Conservation (phyloP, 139 green algal species). For the Pedinophyceae sp. region DNA sequence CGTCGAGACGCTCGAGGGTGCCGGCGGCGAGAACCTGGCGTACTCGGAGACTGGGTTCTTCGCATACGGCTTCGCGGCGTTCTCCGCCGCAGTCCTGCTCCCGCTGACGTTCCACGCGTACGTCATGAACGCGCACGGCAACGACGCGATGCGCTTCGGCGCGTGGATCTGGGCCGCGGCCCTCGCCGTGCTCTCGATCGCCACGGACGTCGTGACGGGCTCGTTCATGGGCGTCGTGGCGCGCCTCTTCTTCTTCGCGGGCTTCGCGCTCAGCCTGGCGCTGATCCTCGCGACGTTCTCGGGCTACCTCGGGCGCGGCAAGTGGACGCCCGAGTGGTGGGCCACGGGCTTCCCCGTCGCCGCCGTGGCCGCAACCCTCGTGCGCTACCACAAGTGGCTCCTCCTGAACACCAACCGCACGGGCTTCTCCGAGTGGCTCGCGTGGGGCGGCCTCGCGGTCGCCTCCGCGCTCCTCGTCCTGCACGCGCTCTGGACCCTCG, state of each 20-base stretch:
- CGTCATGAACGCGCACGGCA: constrained; percentile 16
- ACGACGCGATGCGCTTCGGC: constrained; percentile 20
- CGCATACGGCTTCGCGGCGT: too few relatives aligned
- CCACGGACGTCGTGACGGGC: constrained; percentile 1
- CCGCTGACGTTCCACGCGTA: constrained; percentile 15
- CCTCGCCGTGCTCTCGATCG: constrained; percentile 20
- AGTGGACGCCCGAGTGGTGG: constrained; percentile 10
- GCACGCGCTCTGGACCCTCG: constrained; percentile 7
- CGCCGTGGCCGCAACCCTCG: constrained; percentile 15
- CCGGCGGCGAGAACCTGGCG: too few relatives aligned
- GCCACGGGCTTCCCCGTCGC: constrained; percentile 21
- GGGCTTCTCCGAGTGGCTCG: too few relatives aligned
- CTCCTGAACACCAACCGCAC: constrained; percentile 20
- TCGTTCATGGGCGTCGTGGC: not conserved
- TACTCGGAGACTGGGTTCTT: too few relatives aligned
- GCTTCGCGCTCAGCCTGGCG: not conserved
- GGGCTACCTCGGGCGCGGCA: constrained; percentile 8
- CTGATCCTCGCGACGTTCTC: not conserved
- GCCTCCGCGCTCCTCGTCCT: constrained; percentile 13
- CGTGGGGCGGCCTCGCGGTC: constrained; percentile 9
- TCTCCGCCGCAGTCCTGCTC: too few relatives aligned
- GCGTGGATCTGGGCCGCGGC: constrained; percentile 25
- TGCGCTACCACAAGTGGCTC: constrained; percentile 22
- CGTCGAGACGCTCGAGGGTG: too few relatives aligned
- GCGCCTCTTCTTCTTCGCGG: not conserved